Percentiles rank a stretch among this genome's conserved stretches.
Evolutionary conservation across 495 filamentous ascomycete species (phyloP).

Genomic region (Usnea hakonensis): DNA sequence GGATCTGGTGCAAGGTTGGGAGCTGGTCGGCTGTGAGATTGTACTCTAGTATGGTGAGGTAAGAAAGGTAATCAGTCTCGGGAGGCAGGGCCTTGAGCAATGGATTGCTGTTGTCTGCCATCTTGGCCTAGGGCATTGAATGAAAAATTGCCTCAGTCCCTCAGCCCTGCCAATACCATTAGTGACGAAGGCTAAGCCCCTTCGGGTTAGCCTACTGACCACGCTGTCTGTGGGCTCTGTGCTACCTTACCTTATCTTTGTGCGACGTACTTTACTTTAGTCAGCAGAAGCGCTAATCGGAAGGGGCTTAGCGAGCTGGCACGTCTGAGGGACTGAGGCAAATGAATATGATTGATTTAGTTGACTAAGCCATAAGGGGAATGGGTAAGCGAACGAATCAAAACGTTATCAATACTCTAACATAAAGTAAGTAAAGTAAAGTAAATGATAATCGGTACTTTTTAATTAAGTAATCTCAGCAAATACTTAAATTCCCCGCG

Average conservation of each 20-base stretch:
- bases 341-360: neutral
- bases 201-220: no score
- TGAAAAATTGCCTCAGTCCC: no score
- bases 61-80: slow-evolving; percentile 74
- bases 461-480: no score
- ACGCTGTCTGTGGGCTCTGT: neutral
- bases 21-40: slow-evolving; percentile 72
- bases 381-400: slow-evolving; percentile 7
- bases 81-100: slow-evolving; percentile 54
- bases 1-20: slow-evolving; percentile 64
- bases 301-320: no score
- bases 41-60: slow-evolving; percentile 79
- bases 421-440: no score
- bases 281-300: no score
- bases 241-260: neutral
- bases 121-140: neutral
- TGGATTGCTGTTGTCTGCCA: slow-evolving; percentile 27
- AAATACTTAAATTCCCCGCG: no score
- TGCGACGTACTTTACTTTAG: no score
- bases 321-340: no score
- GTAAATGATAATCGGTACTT: no score
- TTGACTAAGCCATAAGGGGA: slow-evolving; percentile 5
- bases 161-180: no score
- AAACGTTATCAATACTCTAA: slow-evolving; percentile 1
- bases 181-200: no score